Evolutionary conservation across 2,329 filamentous ascomycete species (phyloP).

Genomic region (Trichoderma lentiforme): DNA sequence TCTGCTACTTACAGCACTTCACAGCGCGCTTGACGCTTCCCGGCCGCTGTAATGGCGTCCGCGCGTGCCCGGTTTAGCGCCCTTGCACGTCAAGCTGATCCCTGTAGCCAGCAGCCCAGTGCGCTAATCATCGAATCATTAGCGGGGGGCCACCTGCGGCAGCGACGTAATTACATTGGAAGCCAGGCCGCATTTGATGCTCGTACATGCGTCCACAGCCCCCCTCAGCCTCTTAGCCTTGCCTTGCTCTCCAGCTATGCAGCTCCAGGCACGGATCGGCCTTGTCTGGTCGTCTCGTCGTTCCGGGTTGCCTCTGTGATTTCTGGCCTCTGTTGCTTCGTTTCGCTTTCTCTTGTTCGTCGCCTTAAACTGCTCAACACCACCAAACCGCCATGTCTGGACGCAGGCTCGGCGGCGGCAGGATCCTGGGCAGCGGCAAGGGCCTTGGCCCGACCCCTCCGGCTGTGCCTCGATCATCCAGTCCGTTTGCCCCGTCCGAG

Average conservation of each 20-base stretch:
- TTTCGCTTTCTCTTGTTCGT: not conserved
- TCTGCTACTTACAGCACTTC: not conserved
- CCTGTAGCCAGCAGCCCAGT: not conserved
- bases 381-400: conserved; percentile 60
- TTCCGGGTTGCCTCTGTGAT: conserved; percentile 15
- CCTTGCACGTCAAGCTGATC: not conserved
- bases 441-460: conserved; percentile 65
- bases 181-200: not conserved
- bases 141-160: conserved; percentile 1
- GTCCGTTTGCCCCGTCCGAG: conserved; percentile 54
- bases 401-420: conserved; percentile 86
- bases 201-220: not conserved
- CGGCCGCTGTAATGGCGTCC: conserved; percentile 1
- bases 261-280: conserved; percentile 35
- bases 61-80: not conserved
- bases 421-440: conserved; percentile 83
- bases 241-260: conserved; percentile 21
- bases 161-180: conserved; percentile 1
- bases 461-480: conserved; percentile 44
- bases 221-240: not conserved
- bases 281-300: conserved; percentile 33
- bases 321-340: not conserved
- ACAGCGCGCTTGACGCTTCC: conserved; percentile 6
- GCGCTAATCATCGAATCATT: not conserved
- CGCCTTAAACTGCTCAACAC: not conserved